Conservation (phyloP, 2,329 filamentous ascomycete genomes). For the Colletotrichum lindemuthianum region DNA sequence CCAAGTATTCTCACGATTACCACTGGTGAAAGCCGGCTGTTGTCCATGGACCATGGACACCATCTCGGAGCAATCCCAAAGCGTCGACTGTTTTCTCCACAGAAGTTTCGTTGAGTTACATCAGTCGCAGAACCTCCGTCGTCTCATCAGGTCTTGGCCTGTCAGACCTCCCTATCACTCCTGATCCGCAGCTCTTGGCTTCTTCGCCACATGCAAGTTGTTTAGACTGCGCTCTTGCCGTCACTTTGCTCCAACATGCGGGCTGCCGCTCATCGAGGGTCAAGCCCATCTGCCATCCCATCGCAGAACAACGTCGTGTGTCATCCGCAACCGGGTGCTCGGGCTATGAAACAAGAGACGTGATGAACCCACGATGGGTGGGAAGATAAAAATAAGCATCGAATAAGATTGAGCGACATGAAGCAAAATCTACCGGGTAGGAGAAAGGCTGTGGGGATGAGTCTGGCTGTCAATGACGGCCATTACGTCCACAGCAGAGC, state of each 20-base stretch:
- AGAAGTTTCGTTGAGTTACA: conserved; percentile 32
- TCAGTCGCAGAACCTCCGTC: conserved; percentile 25
- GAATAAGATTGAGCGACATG: conserved; percentile 20
- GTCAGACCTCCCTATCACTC: background rate
- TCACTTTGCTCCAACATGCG: too few relatives aligned
- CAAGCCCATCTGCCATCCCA: background rate
- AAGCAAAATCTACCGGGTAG: background rate
- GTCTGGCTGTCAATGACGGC: background rate
- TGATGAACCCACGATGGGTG: conserved; percentile 1
- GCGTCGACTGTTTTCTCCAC: conserved; percentile 10
- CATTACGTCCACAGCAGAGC: too few relatives aligned
- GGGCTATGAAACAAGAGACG: conserved; percentile 9
- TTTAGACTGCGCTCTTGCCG: too few relatives aligned
- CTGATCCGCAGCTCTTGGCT: background rate
- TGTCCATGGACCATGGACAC: too few relatives aligned
- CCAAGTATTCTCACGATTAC: background rate
- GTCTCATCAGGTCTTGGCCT: conserved; percentile 22
- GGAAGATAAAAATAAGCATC: background rate
- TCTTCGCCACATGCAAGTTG: background rate
- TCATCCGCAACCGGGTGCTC: conserved; percentile 13
- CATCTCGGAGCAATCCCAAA: background rate
- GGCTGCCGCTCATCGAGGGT: too few relatives aligned
- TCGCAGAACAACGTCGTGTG: conserved; percentile 5
- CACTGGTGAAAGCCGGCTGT: too few relatives aligned
- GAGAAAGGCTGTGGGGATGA: conserved; percentile 4